Evolutionary conservation across 2,329 filamentous ascomycete species (phyloP), one percentile per base, ranked within the genome.

Genomic region (Penicillium rolfsii): DNA sequence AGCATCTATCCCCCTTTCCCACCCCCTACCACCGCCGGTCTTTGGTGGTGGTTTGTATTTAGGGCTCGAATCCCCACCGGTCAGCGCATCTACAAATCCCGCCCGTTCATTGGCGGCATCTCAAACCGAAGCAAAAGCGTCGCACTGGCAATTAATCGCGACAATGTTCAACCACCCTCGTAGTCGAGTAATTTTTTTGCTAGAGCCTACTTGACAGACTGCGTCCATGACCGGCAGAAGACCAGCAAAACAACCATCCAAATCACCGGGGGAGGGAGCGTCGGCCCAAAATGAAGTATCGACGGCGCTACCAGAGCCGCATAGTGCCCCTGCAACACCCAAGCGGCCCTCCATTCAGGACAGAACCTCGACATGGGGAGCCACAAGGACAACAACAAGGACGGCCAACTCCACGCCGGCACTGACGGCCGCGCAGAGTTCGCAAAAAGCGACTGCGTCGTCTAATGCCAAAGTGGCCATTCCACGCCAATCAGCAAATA

Each of bases 401-500:
- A 52, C 35, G 3, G 36, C 49, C 48, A 59, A 57, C 35, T 64
- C 60, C 26, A 58, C 60, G 3, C 62, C 62, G 2, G 16, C 57
- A 24, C 28, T 64, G 26, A 36, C 33, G 28, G 55, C 52, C 22
- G 30, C 52, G 22, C n/a, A 33, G 3, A 54, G 59, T n/a, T 52
- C 12, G 4, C 46, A 46, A 46, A 52, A 24, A n/a, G 24, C 30
- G 2, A 2, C 30, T 35, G 35, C 35, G 5, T 36, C 49, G 24
- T 43, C 58, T 8, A 62, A 57, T 54, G 59, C 65, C 1, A 70
- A 70, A 58, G 65, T 70, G 28, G 73, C 74, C 6, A 76, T 76
- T 50, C 74, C 74, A 28, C 68, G 74, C 26, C 67, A 75, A 40
- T 69, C 69, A 53, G 64, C 65, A 16, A 64, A 64, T 9, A 60